These are phyloP conservation scores for Thalassiosira allenii DNA, from an alignment of 352 stramenopile species.

Conservation along the genomic window DNA sequence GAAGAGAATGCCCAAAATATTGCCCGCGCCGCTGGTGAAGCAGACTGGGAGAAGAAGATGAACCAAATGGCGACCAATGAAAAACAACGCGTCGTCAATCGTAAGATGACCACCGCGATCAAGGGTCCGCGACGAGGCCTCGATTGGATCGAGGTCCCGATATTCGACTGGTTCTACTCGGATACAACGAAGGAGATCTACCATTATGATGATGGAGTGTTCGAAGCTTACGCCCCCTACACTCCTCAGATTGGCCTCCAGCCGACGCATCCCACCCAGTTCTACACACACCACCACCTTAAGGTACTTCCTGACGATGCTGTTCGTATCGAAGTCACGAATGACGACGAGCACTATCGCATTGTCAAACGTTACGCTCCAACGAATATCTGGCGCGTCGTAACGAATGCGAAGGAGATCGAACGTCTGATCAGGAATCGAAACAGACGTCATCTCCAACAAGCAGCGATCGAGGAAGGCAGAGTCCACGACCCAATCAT, in stretches of 20 bases:
- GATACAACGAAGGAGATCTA: conserved; percentile 5
- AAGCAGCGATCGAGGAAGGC: conserved; percentile 11
- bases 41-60: conserved; percentile 29
- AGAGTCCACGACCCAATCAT: conserved; percentile 12
- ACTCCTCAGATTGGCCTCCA: not conserved
- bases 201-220: conserved; percentile 13
- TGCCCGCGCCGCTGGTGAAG: conserved; percentile 21
- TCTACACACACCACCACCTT: conserved; percentile 10
- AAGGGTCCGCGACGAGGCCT: not conserved
- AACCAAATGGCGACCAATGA: not conserved
- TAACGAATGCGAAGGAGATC: conserved; percentile 5
- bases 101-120: not conserved
- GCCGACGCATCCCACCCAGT: not conserved
- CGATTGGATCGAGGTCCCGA: conserved; percentile 20
- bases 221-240: not conserved
- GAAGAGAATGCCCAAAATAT: conserved; percentile 26
- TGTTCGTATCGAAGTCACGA: not conserved
- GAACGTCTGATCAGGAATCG: not conserved
- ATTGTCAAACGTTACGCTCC: not conserved
- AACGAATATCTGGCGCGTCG: not conserved
- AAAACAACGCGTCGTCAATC: not conserved
- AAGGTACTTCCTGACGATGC: conserved; percentile 27
- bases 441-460: conserved; percentile 28
- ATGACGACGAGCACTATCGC: not conserved
- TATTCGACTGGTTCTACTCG: conserved; percentile 14